Percentiles rank a stretch among this genome's conserved stretches.
phyloP scores from a whole-genome alignment of 306 rosid genomes.

The Quercus berberidifolia region DNA sequence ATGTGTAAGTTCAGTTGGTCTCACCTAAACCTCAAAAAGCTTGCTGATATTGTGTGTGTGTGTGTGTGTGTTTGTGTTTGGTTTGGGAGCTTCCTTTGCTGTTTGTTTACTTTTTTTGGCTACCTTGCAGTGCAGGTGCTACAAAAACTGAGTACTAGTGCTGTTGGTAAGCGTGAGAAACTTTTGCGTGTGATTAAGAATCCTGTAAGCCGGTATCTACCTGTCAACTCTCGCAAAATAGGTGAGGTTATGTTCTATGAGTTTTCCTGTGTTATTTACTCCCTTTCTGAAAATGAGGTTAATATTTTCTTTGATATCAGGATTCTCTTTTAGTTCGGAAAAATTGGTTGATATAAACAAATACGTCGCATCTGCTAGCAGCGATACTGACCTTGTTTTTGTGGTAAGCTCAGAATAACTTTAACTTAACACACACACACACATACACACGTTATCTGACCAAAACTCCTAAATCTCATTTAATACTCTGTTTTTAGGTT shows the following conservation, averaged over 20 bases:
- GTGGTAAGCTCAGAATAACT: slow-evolving; percentile 50
- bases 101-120: slow-evolving; percentile 11
- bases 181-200: slow-evolving; percentile 72
- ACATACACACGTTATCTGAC: too few relatives aligned
- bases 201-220: slow-evolving; percentile 75
- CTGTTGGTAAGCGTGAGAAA: slow-evolving; percentile 71
- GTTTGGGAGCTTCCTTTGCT: slow-evolving; percentile 2
- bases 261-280: too few relatives aligned
- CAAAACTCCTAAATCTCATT: neutral
- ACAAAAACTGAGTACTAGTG: slow-evolving; percentile 73
- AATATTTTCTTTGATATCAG: slow-evolving; percentile 31
- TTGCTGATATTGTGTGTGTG: neutral
- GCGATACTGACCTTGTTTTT: slow-evolving; percentile 54
- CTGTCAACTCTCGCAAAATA: slow-evolving; percentile 60
- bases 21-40: neutral
- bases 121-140: slow-evolving; percentile 67
- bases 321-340: slow-evolving; percentile 64
- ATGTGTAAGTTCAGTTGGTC: slow-evolving; percentile 60
- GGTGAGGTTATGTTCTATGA: slow-evolving; percentile 33
- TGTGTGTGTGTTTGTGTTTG: neutral
- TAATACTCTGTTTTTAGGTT: slow-evolving; percentile 40
- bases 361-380: slow-evolving; percentile 30
- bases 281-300: neutral
- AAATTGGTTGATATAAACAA: slow-evolving; percentile 54
- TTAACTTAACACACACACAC: neutral